Evolutionary conservation across 1,284 basidiomycete genomes (phyloP), one percentile per base, ranked within the genome.

Genomic region (Puccinia horiana): DNA sequence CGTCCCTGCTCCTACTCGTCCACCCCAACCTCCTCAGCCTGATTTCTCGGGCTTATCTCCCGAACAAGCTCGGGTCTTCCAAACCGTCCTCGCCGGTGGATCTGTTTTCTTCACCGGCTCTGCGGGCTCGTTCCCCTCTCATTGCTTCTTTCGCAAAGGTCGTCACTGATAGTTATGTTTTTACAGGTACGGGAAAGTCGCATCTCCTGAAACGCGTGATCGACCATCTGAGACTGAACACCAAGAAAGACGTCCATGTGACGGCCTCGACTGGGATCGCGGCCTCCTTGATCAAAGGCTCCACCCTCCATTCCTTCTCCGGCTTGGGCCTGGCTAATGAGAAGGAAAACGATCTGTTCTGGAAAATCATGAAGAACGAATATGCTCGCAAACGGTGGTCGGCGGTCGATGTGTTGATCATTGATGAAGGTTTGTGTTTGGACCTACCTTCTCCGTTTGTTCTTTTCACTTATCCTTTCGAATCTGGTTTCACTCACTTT

Each of bases 251-350:
- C 0, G 90, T 96, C 9, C 94, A 92, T 2, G 91, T 97, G 76
- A 97, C 95, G 0, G 95, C 95, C 8, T 94, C 93, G 12, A 92
- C 91, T 85, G 95, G 95, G 47, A 96, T 98, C 83, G 96, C 96
- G 0, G 94, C 94, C 3, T 93, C 95, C 85, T 97, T 98, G 85
- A 94, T 98, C 82, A 95, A 95, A 8, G 96, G 96, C 35, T 91
- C 92, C 44, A 98, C 96, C 0, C 89, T 98, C 26, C 96, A 98
- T 87, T 96, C 94, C 3, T 99, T 96, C 88, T 92, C 93, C 2
- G 90, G 95, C 0, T 92, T 96, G 80, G 95, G 95, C 0, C 88
- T 98, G 0, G 96, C 93, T 0, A 88, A 91, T 16, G 94, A 94
- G 82, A 84, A 87, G 0, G 90, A 90, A 1, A 65, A 82, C 6